These are phyloP conservation scores for Neurospora sp. DNA, from an alignment of 495 filamentous ascomycete genomes.

Conservation along the genomic window DNA sequence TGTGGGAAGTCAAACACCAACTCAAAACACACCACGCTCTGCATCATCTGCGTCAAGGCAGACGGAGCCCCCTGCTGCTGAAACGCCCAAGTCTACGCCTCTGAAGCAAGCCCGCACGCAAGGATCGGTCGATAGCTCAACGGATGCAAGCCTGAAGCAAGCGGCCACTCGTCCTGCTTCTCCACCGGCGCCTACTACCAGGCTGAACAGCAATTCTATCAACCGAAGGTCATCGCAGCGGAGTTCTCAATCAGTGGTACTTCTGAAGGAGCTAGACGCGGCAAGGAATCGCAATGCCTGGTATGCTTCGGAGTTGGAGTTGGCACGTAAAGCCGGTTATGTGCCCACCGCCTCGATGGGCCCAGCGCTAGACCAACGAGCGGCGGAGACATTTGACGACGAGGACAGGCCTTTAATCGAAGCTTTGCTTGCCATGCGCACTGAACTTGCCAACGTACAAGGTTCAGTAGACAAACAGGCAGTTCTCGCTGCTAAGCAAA, in stretches of 20 bases:
- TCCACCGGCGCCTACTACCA: conserved; percentile 36
- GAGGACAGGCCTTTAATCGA: conserved; percentile 89
- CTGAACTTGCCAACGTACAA: conserved; percentile 76
- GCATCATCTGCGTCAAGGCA: conserved; percentile 3
- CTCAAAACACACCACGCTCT: conserved; percentile 10
- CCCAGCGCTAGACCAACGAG: conserved; percentile 65
- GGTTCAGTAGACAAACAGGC: conserved; percentile 78
- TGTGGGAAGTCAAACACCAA: conserved; percentile 56
- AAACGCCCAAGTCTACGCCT: conserved; percentile 23
- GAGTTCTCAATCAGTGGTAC: conserved; percentile 49
- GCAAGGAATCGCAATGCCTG: conserved; percentile 82
- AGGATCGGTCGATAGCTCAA: conserved; percentile 41
- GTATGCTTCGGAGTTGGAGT: conserved; percentile 89
- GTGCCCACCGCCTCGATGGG: conserved; percentile 59
- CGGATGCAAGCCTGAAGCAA: conserved; percentile 34
- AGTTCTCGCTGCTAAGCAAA: conserved; percentile 69
- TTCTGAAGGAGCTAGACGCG: conserved; percentile 75
- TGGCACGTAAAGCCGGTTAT: conserved; percentile 85
- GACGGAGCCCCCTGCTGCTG: conserved; percentile 17
- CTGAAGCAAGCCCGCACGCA: conserved; percentile 29
- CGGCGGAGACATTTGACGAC: conserved; percentile 68
- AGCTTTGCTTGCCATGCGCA: conserved; percentile 81
- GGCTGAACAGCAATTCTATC: conserved; percentile 42
- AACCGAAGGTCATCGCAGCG: conserved; percentile 39
- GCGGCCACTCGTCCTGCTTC: conserved; percentile 35